Evolutionary conservation across 208 protist species (phyloP).

Genomic region (Leishmania lainsoni): DNA sequence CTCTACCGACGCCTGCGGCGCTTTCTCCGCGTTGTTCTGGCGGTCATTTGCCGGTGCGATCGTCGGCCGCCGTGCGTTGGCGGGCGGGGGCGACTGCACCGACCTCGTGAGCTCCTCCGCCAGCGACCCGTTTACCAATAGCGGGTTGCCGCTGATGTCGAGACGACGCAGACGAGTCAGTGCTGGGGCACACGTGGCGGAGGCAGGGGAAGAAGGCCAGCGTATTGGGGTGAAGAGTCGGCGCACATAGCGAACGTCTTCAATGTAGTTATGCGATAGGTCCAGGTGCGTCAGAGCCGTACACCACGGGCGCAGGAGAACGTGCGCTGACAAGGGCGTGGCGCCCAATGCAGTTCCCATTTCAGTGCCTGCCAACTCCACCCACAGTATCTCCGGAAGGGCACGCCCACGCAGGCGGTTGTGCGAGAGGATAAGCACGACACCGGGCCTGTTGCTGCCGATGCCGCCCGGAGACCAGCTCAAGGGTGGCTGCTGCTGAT

Average conservation of each 20-base stretch:
- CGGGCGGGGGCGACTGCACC: background rate
- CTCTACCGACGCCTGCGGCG: background rate
- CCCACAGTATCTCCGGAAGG: slow-evolving; percentile 10
- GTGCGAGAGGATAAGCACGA: slow-evolving; percentile 19
- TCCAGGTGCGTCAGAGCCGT: slow-evolving; percentile 29
- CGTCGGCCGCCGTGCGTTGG: slow-evolving; percentile 3
- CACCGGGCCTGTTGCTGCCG: background rate
- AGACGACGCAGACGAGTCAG: slow-evolving; percentile 24
- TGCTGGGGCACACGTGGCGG: background rate
- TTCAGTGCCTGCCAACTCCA: background rate
- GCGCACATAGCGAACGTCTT: slow-evolving; percentile 24
- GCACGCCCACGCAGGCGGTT: slow-evolving; percentile 21
- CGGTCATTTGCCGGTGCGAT: background rate
- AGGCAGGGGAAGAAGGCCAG: background rate
- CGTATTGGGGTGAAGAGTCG: slow-evolving; percentile 3
- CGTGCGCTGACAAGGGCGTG: background rate
- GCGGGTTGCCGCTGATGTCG: slow-evolving; percentile 36
- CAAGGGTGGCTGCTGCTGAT: background rate
- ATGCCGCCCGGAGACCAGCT: no score
- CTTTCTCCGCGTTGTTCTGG: background rate
- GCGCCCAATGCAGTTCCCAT: background rate
- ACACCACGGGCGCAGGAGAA: slow-evolving; percentile 26
- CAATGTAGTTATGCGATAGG: slow-evolving; percentile 41
- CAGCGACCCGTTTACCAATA: slow-evolving; percentile 40
- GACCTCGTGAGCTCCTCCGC: slow-evolving; percentile 8